Conservation (phyloP, 2,329 filamentous ascomycete species). For the Pestalotiopsis sp. region DNA sequence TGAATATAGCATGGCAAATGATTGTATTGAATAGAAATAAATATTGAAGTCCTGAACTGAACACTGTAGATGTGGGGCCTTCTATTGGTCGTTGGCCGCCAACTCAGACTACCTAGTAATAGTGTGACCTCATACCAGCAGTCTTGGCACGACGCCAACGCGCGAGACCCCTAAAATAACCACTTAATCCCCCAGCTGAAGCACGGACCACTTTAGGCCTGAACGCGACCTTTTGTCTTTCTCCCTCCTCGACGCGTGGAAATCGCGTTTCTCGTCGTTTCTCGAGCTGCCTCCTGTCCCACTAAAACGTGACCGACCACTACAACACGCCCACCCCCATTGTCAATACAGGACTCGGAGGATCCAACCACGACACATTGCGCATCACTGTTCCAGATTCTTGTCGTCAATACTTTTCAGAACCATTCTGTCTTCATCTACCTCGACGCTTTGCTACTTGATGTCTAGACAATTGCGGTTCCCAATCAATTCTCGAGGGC, state of each 20-base stretch:
- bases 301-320: slow-evolving; percentile 7
- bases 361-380: too few relatives aligned
- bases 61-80: too few relatives aligned
- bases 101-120: not conserved
- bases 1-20: too few relatives aligned
- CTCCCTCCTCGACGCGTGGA: slow-evolving; percentile 4
- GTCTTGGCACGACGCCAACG: not conserved
- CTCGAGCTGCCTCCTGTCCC: not conserved
- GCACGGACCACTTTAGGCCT: slow-evolving; percentile 8
- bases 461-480: not conserved
- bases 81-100: not conserved
- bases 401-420: too few relatives aligned
- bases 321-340: not conserved
- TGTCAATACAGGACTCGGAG: too few relatives aligned
- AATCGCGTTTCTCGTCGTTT: slow-evolving; percentile 4
- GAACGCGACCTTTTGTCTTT: slow-evolving; percentile 1
- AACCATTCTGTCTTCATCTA: too few relatives aligned
- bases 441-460: too few relatives aligned
- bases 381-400: too few relatives aligned
- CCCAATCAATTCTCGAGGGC: not conserved
- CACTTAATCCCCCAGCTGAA: not conserved
- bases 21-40: too few relatives aligned
- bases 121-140: not conserved
- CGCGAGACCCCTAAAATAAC: not conserved
- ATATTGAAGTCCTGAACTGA: too few relatives aligned